A percentile compares a stretch with the other conserved stretches of the same genome.
Evolutionary conservation across 306 rosid genomes (phyloP).

Genomic region (Rosa lucieae): DNA sequence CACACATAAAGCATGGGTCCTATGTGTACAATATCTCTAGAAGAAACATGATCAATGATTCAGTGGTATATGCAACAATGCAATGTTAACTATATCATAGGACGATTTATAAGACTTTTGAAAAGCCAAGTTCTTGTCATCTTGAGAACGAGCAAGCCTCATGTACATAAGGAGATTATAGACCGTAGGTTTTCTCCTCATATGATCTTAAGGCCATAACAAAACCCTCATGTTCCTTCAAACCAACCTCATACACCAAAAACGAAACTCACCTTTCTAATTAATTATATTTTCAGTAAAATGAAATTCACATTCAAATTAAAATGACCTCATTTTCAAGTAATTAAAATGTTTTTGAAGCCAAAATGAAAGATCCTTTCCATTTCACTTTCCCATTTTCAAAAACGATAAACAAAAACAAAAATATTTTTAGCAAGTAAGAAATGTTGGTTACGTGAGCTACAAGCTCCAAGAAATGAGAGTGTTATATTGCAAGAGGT

Average conservation of each 20-base stretch:
- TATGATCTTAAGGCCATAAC: neutral
- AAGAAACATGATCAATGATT: neutral
- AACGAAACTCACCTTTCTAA: neutral
- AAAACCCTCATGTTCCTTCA: neutral
- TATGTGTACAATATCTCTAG: neutral
- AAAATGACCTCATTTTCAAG: neutral
- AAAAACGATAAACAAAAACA: neutral
- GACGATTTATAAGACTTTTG: neutral
- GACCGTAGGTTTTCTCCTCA: neutral
- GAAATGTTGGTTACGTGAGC: neutral
- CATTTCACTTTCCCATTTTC: conserved; percentile 1
- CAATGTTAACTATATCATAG: neutral
- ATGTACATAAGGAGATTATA: neutral
- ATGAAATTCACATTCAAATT: neutral
- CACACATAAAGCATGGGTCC: neutral
- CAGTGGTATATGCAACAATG: neutral
- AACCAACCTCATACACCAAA: neutral
- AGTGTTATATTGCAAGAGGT: conserved; percentile 10
- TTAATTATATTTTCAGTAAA: neutral
- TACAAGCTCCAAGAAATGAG: conserved; percentile 31
- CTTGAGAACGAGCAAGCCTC: neutral
- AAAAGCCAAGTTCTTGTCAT: neutral
- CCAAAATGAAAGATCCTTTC: neutral
- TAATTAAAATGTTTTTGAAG: neutral
- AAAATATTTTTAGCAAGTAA: neutral